These are phyloP conservation scores for Liquidambar formosana DNA, from an alignment of 164 flowering plant species.

Conservation along the genomic window DNA sequence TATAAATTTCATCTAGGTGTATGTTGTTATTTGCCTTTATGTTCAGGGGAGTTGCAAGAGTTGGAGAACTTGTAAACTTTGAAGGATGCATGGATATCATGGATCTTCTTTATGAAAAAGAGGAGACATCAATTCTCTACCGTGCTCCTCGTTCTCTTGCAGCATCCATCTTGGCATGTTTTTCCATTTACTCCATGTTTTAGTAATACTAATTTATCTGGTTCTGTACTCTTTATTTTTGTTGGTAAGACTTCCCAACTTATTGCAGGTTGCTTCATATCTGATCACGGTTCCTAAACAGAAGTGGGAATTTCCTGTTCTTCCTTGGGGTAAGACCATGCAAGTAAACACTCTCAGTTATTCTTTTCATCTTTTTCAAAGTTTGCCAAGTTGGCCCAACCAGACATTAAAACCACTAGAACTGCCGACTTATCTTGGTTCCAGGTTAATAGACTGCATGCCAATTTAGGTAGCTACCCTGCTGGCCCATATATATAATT, in stretches of 20 bases:
- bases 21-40: neutral
- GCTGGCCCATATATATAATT: too few species aligned
- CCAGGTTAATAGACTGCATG: too few species aligned
- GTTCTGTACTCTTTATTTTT: neutral
- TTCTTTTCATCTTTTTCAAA: neutral
- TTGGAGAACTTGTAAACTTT: conserved; percentile 58
- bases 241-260: neutral
- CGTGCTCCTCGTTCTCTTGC: conserved; percentile 59
- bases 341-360: neutral
- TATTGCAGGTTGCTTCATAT: conserved; percentile 63
- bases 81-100: conserved; percentile 73
- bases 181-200: neutral
- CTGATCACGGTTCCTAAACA: conserved; percentile 67
- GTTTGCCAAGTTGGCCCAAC: neutral
- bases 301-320: conserved; percentile 70
- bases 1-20: neutral
- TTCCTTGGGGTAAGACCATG: conserved; percentile 66
- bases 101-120: conserved; percentile 84
- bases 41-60: conserved; percentile 56
- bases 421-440: neutral
- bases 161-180: conserved; percentile 68
- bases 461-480: too few species aligned
- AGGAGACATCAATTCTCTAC: conserved; percentile 44
- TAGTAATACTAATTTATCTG: neutral
- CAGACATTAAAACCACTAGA: neutral